These are phyloP conservation scores for Recurvomyces mirabilis DNA, from an alignment of 495 filamentous ascomycete species.

Conservation along the genomic window DNA sequence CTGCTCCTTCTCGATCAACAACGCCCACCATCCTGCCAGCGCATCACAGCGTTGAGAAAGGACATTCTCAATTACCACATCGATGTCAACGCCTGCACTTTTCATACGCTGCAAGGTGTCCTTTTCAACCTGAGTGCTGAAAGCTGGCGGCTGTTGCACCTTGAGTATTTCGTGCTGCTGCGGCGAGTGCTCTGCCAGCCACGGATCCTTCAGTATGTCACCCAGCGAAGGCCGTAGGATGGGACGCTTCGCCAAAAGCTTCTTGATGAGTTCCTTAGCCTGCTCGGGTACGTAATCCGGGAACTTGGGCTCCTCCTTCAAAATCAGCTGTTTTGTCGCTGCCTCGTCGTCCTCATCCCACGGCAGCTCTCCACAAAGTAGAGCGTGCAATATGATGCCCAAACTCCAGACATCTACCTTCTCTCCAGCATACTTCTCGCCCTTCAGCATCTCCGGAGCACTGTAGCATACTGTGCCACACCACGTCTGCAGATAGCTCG, in stretches of 20 bases:
- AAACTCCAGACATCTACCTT: conserved; percentile 98
- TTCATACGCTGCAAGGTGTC: conserved; percentile 88
- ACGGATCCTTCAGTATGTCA: conserved; percentile 83
- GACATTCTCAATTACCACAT: conserved; percentile 88
- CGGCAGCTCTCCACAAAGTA: conserved; percentile 84
- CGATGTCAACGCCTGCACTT: conserved; percentile 87
- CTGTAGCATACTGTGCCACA: conserved; percentile 97
- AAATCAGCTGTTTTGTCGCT: conserved; percentile 71
- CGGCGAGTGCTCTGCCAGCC: conserved; percentile 76
- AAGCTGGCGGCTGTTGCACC: conserved; percentile 69
- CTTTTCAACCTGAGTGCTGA: conserved; percentile 81
- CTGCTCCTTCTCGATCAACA: conserved; percentile 91
- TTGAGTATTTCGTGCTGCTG: conserved; percentile 87
- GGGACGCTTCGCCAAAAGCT: conserved; percentile 78
- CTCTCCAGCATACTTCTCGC: conserved; percentile 93
- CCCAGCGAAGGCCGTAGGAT: conserved; percentile 69
- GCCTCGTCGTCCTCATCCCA: conserved; percentile 86
- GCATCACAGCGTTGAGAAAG: conserved; percentile 78
- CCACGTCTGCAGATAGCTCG: conserved; percentile 93
- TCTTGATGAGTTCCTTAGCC: conserved; percentile 61
- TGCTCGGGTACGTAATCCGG: conserved; percentile 69
- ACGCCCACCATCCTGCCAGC: conserved; percentile 90
- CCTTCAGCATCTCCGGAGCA: conserved; percentile 95
- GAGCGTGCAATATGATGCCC: conserved; percentile 88
- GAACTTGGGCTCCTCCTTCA: conserved; percentile 72